Evolutionary conservation across 805 yeast genomes (phyloP).

Genomic region (Cyberlindnera subsufficiens): DNA sequence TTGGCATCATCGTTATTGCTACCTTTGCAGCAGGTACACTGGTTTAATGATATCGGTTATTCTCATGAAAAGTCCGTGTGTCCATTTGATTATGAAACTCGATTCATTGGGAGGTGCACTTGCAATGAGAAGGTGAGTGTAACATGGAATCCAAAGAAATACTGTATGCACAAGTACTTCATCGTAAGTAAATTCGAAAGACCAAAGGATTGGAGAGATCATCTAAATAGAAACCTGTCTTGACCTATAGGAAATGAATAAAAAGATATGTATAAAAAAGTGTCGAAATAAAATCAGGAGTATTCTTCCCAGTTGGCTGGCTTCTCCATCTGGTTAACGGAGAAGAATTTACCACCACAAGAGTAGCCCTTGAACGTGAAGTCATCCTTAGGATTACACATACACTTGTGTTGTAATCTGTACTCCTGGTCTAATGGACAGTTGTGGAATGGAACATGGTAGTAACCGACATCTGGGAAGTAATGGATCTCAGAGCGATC

Average conservation of each 20-base stretch:
- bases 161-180: constrained; percentile 61
- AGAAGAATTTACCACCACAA: constrained; percentile 61
- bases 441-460: constrained; percentile 72
- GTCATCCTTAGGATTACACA: constrained; percentile 67
- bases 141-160: constrained; percentile 55
- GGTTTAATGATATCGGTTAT: constrained; percentile 68
- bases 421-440: constrained; percentile 66
- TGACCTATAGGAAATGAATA: background rate
- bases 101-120: constrained; percentile 56
- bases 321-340: constrained; percentile 46
- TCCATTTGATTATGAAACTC: constrained; percentile 50
- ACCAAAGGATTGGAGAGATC: constrained; percentile 62
- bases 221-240: constrained; percentile 13
- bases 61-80: constrained; percentile 62
- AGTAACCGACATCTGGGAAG: constrained; percentile 73
- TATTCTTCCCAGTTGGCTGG: constrained; percentile 68
- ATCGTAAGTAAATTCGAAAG: constrained; percentile 43
- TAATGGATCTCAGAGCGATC: constrained; percentile 56
- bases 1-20: constrained; percentile 58
- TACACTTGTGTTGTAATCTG: constrained; percentile 61
- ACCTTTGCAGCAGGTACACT: constrained; percentile 50
- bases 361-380: constrained; percentile 79
- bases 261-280: background rate
- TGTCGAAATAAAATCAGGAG: constrained; percentile 3
- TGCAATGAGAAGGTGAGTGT: constrained; percentile 68